Evolutionary conservation across 768 basidiomycete species (phyloP).

Genomic region (Clitopilus hobsonii): DNA sequence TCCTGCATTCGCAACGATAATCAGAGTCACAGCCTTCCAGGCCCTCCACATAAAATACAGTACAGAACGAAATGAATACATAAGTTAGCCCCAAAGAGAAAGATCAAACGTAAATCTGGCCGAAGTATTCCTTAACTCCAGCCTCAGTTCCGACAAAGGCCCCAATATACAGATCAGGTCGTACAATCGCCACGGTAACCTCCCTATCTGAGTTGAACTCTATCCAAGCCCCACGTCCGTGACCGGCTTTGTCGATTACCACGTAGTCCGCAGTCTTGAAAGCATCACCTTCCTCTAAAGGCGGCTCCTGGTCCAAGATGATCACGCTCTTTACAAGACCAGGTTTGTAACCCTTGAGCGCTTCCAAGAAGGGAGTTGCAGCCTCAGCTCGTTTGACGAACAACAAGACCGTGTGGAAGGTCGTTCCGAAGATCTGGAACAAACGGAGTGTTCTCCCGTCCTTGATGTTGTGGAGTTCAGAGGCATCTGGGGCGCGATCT

Average conservation of each 20-base stretch:
- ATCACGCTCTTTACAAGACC: not conserved
- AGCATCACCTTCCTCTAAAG: not conserved
- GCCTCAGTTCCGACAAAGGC: not conserved
- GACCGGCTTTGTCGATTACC: not conserved
- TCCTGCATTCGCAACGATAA: too few species aligned
- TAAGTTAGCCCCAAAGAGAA: not conserved
- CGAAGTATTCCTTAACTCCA: not conserved
- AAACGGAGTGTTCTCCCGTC: not conserved
- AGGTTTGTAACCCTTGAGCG: not conserved
- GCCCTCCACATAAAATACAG: too few species aligned
- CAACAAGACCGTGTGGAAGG: slow-evolving; percentile 5
- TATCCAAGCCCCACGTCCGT: not conserved
- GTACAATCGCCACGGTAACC: not conserved
- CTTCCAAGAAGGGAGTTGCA: not conserved
- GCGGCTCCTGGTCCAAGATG: not conserved
- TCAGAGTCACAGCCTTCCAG: too few species aligned
- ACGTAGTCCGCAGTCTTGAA: not conserved
- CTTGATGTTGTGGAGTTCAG: not conserved
- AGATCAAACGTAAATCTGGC: not conserved
- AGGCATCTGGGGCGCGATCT: slow-evolving; percentile 8
- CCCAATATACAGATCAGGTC: slow-evolving; percentile 1
- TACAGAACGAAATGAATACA: too few species aligned
- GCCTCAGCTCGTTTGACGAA: not conserved
- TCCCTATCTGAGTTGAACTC: not conserved
- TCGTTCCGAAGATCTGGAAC: slow-evolving; percentile 5